Conservation (phyloP, 257 asterid genomes). For the Lantana camara region DNA sequence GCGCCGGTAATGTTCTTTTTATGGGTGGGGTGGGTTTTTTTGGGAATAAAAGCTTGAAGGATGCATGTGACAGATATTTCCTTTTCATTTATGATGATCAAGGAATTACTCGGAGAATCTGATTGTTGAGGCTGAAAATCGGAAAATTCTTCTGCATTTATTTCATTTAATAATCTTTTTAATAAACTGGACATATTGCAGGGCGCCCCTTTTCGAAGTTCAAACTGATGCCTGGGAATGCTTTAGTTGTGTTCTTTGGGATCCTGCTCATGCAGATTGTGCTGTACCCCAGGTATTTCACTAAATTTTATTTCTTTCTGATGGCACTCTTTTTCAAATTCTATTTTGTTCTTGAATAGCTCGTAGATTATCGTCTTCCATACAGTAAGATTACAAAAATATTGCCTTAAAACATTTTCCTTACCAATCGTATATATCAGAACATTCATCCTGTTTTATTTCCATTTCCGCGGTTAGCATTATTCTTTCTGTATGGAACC, state of each 20-base stretch:
- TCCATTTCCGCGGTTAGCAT: no score
- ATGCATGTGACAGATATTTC: no score
- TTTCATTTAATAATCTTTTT: constrained; percentile 7
- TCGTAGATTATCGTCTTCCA: neutral
- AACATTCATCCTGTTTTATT: neutral
- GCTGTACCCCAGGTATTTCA: constrained; percentile 83
- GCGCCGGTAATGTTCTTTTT: constrained; percentile 67
- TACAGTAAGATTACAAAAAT: no score
- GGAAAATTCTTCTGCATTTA: constrained; percentile 8
- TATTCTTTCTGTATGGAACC: no score
- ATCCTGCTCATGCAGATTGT: constrained; percentile 93
- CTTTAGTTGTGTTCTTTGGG: constrained; percentile 78
- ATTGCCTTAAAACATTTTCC: neutral
- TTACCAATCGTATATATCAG: neutral
- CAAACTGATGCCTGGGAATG: constrained; percentile 91
- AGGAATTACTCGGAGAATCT: no score
- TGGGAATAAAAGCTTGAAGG: neutral
- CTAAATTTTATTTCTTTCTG: constrained; percentile 2
- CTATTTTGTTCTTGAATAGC: constrained; percentile 10
- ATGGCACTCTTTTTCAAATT: constrained; percentile 6
- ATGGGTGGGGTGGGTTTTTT: neutral
- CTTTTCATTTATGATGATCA: no score
- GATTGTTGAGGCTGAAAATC: no score
- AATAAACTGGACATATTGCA: constrained; percentile 35
- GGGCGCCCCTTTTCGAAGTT: constrained; percentile 94